Conservation (phyloP, 768 basidiomycete genomes). For the Crucibulum laeve region DNA sequence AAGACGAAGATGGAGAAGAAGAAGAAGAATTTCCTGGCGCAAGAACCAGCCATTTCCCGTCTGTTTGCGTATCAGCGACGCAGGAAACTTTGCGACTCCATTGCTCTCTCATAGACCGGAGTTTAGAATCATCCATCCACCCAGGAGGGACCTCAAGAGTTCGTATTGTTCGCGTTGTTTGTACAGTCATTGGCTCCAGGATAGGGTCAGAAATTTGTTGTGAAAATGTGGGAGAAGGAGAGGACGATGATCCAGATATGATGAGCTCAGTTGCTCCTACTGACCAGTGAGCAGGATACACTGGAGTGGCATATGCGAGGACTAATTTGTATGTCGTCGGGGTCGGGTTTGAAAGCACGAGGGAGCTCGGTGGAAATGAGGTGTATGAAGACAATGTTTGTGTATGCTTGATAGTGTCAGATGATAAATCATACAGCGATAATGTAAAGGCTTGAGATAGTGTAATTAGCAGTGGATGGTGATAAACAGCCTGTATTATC, state of each 20-base stretch:
- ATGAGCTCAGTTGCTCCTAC: constrained; percentile 74
- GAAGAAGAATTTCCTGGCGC: constrained; percentile 45
- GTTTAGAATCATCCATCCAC: constrained; percentile 65
- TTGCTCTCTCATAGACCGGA: constrained; percentile 64
- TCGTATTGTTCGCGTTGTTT: constrained; percentile 58
- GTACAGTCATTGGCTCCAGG: constrained; percentile 38
- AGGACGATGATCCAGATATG: constrained; percentile 37
- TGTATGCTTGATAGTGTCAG: constrained; percentile 42
- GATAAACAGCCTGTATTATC: constrained; percentile 66
- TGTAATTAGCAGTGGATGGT: constrained; percentile 74
- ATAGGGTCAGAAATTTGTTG: constrained; percentile 5
- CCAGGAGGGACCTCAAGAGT: constrained; percentile 69
- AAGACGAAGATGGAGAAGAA: constrained; percentile 10
- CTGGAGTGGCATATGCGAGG: constrained; percentile 69
- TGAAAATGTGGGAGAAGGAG: constrained; percentile 7
- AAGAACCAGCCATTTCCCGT: constrained; percentile 82
- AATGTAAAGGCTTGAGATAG: constrained; percentile 65
- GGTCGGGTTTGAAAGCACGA: constrained; percentile 69
- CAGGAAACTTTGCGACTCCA: constrained; percentile 71
- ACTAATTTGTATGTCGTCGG: constrained; percentile 64
- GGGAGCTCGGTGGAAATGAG: constrained; percentile 72
- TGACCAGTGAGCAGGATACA: constrained; percentile 81
- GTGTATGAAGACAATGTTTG: constrained; percentile 76
- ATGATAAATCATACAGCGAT: constrained; percentile 67
- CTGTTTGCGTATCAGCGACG: constrained; percentile 75